Percentiles rank a stretch among this genome's conserved stretches.
phyloP scores from a whole-genome alignment of 1,139 yeast genomes.

The Hyphopichia wangnamkhiaoensis region DNA sequence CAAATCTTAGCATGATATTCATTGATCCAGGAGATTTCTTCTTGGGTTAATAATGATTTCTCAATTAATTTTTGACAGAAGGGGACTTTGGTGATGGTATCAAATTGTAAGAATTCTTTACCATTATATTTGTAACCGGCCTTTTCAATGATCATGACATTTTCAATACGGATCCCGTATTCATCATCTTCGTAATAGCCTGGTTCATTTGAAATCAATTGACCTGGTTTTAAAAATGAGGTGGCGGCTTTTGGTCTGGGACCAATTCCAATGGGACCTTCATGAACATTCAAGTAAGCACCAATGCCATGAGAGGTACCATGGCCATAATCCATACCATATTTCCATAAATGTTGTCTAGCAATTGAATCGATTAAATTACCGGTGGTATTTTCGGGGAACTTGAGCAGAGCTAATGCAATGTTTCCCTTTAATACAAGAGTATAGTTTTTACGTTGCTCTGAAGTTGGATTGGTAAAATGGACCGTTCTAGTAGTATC shows the following conservation, averaged over 20 bases:
- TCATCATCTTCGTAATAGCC: slow-evolving; percentile 92
- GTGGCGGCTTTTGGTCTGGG: slow-evolving; percentile 53
- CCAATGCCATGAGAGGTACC: slow-evolving; percentile 99
- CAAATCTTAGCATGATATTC: slow-evolving; percentile 65
- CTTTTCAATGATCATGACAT: slow-evolving; percentile 64
- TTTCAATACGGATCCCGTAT: slow-evolving; percentile 93
- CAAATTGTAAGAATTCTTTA: slow-evolving; percentile 68
- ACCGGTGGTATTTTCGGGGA: slow-evolving; percentile 90
- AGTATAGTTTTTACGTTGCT: slow-evolving; percentile 77
- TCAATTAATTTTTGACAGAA: slow-evolving; percentile 73
- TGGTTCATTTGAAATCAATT: slow-evolving; percentile 89
- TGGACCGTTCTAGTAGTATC: slow-evolving; percentile 94
- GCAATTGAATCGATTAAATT: slow-evolving; percentile 82
- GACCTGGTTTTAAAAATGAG: slow-evolving; percentile 63
- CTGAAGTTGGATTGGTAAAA: slow-evolving; percentile 65
- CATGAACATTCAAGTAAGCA: slow-evolving; percentile 88
- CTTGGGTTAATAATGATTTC: slow-evolving; percentile 50
- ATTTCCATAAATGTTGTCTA: slow-evolving; percentile 82
- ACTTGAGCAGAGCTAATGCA: slow-evolving; percentile 70
- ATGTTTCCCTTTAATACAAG: slow-evolving; percentile 90
- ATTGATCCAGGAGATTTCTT: slow-evolving; percentile 71
- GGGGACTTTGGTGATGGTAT: slow-evolving; percentile 89
- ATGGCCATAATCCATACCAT: slow-evolving; percentile 90
- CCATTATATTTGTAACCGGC: slow-evolving; percentile 47
- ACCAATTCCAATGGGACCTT: slow-evolving; percentile 94